Base-by-base conservation (phyloP, 352 stramenopile species). In the Pythium scleroteichum region DNA sequence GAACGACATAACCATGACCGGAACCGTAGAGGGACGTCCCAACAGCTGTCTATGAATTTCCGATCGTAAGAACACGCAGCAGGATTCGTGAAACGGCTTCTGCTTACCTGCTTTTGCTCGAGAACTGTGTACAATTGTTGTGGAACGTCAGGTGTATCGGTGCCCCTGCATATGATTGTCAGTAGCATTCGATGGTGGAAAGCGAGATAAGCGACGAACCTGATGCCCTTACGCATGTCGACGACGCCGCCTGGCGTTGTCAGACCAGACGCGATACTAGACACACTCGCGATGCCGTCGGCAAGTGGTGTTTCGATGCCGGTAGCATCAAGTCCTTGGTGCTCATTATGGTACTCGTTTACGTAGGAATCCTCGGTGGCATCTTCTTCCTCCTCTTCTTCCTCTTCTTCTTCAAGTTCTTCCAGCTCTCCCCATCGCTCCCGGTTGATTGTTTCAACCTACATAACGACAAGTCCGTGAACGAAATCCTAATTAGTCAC, bases 111-210 rank as follows among this genome's bases (percentile, higher is more conserved):
- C 64, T 87, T 87, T 42, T 90, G 83, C 53, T 87, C 78, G 49
- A 93, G 56, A 26, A 93, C 81, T 7, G 81, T 90, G 74, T 91
- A 93, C 20, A 93, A 73, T 46, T 90, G 79, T 61, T 90, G 79
- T 0, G 78, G 78, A 7, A 52, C 60, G 40, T 93, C 79, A 26
- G 81, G 76, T 23, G 80, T 85, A 41, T 88, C 78, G 3, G 65
- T 82, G 53, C 75, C 78, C 59, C 76, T 88, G 63, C 38, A 35
- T 3, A 64, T 14, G 16, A 51, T 39, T 6, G 8, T 60, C 7
- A 57, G 20, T 38, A 24, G 65, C 17, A 63, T 13, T 27, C 49
- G 26, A 24, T 13, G 33, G 9, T 41, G 23, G 20, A 52, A 32
- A 12, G 44, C 7, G 29, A 22, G 47, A 17, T 39, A 32, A n/a